Evolutionary conservation across 1,284 basidiomycete genomes (phyloP).

Genomic region (Irpex sp.): DNA sequence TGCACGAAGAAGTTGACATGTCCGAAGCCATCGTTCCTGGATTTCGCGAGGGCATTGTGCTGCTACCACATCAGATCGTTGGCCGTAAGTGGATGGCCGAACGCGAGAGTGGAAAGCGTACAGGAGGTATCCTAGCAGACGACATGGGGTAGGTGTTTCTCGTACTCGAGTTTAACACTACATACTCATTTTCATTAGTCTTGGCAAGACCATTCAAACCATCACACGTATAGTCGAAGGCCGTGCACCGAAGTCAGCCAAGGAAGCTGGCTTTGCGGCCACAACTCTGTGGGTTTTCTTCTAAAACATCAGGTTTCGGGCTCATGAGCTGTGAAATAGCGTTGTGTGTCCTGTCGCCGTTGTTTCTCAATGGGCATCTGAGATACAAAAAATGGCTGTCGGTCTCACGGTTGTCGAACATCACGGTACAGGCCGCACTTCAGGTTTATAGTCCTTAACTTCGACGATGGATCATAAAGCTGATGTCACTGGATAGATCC

Average conservation of each 20-base stretch:
- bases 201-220: constrained; percentile 94
- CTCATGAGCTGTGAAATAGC: constrained; percentile 34
- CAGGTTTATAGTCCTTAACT: constrained; percentile 41
- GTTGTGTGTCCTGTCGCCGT: constrained; percentile 84
- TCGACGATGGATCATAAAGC: neutral
- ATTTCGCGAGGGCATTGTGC: constrained; percentile 62
- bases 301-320: neutral
- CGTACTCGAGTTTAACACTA: neutral
- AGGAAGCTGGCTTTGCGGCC: constrained; percentile 65
- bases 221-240: constrained; percentile 82
- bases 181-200: constrained; percentile 32
- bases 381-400: constrained; percentile 77
- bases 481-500: constrained; percentile 46
- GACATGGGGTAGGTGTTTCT: constrained; percentile 72
- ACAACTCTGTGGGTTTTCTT: constrained; percentile 65
- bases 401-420: constrained; percentile 75
- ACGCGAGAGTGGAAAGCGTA: constrained; percentile 75
- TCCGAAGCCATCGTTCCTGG: constrained; percentile 69
- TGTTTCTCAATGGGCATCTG: constrained; percentile 89
- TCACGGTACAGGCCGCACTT: constrained; percentile 73
- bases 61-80: constrained; percentile 86
- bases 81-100: constrained; percentile 88
- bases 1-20: constrained; percentile 47
- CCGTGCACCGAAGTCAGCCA: constrained; percentile 63
- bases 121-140: constrained; percentile 89